Evolutionary conservation across 2,329 filamentous ascomycete genomes (phyloP).

Genomic region (Chaetomium sp.): DNA sequence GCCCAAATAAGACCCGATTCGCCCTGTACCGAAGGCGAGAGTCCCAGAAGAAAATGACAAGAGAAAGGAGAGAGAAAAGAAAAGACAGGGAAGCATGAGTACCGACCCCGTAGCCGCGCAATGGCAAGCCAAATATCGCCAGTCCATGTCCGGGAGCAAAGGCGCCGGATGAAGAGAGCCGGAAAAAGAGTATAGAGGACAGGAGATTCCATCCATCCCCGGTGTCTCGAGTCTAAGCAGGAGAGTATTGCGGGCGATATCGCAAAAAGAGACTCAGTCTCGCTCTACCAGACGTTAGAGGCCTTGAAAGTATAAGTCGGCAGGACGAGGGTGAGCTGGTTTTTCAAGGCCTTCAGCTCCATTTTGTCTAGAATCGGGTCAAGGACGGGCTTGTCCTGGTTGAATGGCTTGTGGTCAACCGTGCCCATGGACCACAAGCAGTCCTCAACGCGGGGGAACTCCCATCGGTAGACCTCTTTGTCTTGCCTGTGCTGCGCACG

Average conservation of each 20-base stretch:
- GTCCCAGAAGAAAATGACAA: neutral
- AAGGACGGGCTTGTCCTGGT: conserved; percentile 8
- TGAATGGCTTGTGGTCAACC: neutral
- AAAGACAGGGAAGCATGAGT: neutral
- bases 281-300: neutral
- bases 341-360: neutral
- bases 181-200: too few relatives aligned
- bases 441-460: conserved; percentile 5
- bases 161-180: too few relatives aligned
- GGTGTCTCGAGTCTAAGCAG: too few relatives aligned
- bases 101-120: too few relatives aligned
- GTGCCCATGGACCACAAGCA: conserved; percentile 5
- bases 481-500: neutral
- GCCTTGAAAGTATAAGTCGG: neutral
- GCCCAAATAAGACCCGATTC: too few relatives aligned
- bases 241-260: too few relatives aligned
- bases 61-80: neutral
- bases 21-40: too few relatives aligned
- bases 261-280: too few relatives aligned
- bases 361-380: neutral
- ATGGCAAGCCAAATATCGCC: too few relatives aligned
- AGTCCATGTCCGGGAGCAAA: too few relatives aligned
- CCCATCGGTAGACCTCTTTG: neutral
- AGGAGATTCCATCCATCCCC: too few relatives aligned
- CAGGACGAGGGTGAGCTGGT: neutral